These are phyloP conservation scores for Xylaria polymorpha DNA, from an alignment of 2,329 filamentous ascomycete species.

Conservation along the genomic window DNA sequence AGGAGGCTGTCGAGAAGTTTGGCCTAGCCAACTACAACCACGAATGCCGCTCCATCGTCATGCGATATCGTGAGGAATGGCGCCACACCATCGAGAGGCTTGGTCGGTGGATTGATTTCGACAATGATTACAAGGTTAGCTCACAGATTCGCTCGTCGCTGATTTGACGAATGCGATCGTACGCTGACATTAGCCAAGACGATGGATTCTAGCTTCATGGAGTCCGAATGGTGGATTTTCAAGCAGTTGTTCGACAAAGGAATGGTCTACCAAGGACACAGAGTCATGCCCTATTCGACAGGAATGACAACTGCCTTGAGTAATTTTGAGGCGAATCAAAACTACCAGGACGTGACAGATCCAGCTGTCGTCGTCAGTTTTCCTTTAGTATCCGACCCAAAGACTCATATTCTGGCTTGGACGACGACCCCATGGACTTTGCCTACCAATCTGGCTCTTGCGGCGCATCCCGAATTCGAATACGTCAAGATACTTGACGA, in stretches of 20 bases:
- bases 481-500: slow-evolving; percentile 90
- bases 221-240: slow-evolving; percentile 96
- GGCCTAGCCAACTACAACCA: slow-evolving; percentile 91
- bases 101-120: slow-evolving; percentile 97
- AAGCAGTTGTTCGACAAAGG: slow-evolving; percentile 92
- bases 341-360: slow-evolving; percentile 93
- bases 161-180: slow-evolving; percentile 33
- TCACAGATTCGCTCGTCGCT: not conserved
- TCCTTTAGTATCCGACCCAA: slow-evolving; percentile 80
- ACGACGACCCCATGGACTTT: slow-evolving; percentile 90
- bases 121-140: slow-evolving; percentile 90
- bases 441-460: slow-evolving; percentile 82
- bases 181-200: slow-evolving; percentile 63
- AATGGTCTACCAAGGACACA: slow-evolving; percentile 87
- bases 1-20: slow-evolving; percentile 86
- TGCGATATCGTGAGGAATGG: slow-evolving; percentile 91
- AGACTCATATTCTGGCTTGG: slow-evolving; percentile 83
- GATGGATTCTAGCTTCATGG: slow-evolving; percentile 96
- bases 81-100: slow-evolving; percentile 86
- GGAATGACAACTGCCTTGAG: slow-evolving; percentile 88
- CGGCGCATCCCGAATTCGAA: slow-evolving; percentile 83
- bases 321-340: slow-evolving; percentile 94
- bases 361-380: slow-evolving; percentile 91
- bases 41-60: slow-evolving; percentile 92
- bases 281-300: slow-evolving; percentile 95